phyloP scores from a whole-genome alignment of 164 flowering plant genomes.

The Stephania japonica region DNA sequence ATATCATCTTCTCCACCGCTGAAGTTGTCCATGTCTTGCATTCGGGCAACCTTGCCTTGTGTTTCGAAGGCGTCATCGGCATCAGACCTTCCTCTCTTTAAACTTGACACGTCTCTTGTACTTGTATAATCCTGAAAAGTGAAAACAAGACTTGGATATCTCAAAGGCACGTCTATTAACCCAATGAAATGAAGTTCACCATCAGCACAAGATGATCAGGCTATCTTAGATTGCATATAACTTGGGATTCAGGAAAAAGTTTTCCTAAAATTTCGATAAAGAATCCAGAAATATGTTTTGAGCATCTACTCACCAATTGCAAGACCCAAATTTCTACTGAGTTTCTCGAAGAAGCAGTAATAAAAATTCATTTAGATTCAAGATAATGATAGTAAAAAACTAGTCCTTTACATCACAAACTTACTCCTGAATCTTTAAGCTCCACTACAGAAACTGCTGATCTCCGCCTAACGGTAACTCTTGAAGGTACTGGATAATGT shows the following conservation, averaged over 20 bases:
- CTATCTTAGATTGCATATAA: background rate
- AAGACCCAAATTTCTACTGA: no score
- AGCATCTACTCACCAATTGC: no score
- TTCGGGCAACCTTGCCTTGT: conserved; percentile 20
- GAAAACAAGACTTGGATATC: background rate
- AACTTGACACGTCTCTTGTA: conserved; percentile 30
- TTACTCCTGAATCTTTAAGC: conserved; percentile 50
- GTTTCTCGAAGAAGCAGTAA: no score
- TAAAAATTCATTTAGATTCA: background rate
- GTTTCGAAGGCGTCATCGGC: conserved; percentile 41
- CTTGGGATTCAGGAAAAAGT: no score
- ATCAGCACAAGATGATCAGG: background rate
- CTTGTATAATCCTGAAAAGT: conserved; percentile 42
- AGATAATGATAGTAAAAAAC: conserved; percentile 2
- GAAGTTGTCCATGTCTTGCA: conserved; percentile 42
- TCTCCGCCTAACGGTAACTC: conserved; percentile 66
- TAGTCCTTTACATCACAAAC: background rate
- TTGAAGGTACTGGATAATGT: conserved; percentile 74
- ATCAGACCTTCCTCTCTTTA: conserved; percentile 33
- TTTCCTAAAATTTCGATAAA: no score
- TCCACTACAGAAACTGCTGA: conserved; percentile 47
- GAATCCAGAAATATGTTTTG: no score
- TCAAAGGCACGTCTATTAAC: background rate
- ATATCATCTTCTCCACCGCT: conserved; percentile 73
- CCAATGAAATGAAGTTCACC: background rate